phyloP scores from a whole-genome alignment of 2,329 filamentous ascomycete species.

The Pleurostoma richardsiae region DNA sequence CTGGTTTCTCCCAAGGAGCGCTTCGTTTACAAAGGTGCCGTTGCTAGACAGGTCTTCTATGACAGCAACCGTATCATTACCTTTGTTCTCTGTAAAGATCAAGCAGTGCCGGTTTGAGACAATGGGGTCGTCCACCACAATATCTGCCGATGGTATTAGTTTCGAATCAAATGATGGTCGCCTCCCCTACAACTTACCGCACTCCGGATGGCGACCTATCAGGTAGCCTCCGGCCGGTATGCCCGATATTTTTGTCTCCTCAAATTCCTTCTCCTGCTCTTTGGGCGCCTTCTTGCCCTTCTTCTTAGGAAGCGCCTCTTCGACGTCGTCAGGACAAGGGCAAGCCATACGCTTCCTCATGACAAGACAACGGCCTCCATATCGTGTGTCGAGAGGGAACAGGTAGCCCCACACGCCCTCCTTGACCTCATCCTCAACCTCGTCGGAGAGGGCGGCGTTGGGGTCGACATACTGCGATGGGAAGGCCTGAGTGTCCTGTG shows the following conservation, averaged over 20 bases:
- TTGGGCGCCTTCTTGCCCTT: constrained; percentile 41
- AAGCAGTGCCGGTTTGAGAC: constrained; percentile 81
- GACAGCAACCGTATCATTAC: constrained; percentile 55
- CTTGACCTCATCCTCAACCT: constrained; percentile 75
- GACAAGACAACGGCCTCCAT: constrained; percentile 62
- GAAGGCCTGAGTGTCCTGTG: constrained; percentile 68
- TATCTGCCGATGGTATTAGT: constrained; percentile 43
- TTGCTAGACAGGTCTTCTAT: constrained; percentile 94
- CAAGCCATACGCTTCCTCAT: constrained; percentile 71
- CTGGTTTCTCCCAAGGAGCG: constrained; percentile 86
- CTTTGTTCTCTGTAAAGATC: constrained; percentile 30
- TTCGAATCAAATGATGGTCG: not conserved
- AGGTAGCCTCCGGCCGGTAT: constrained; percentile 77
- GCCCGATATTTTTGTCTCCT: constrained; percentile 55
- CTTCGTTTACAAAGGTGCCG: constrained; percentile 93
- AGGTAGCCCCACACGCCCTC: constrained; percentile 97
- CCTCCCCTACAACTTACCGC: constrained; percentile 55
- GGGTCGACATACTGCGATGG: constrained; percentile 75
- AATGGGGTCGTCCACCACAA: constrained; percentile 68
- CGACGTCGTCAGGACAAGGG: constrained; percentile 47
- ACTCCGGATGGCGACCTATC: constrained; percentile 89
- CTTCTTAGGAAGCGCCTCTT: constrained; percentile 31
- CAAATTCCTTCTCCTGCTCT: constrained; percentile 55
- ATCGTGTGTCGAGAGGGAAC: constrained; percentile 69
- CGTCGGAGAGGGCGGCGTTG: constrained; percentile 66